These are phyloP conservation scores for Penicillium sp. DNA, from an alignment of 2,329 filamentous ascomycete genomes.

Conservation along the genomic window DNA sequence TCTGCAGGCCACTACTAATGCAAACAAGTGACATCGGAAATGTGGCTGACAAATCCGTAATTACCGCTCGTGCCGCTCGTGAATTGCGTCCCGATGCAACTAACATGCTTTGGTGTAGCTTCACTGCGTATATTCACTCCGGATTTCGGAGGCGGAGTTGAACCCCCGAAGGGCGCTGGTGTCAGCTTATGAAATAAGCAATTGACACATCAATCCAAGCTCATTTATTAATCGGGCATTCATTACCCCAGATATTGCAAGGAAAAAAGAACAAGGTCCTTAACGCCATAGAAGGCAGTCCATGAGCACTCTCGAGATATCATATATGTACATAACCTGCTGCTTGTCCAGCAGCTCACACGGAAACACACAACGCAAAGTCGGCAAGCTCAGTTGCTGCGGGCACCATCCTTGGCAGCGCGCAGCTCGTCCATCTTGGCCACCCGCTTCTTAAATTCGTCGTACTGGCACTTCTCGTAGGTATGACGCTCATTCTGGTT, in stretches of 20 bases:
- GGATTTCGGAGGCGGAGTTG: not conserved
- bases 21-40: not conserved
- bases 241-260: slow-evolving; percentile 4
- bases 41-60: slow-evolving; percentile 2
- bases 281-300: slow-evolving; percentile 36
- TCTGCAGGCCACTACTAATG: slow-evolving; percentile 1
- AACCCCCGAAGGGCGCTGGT: not conserved
- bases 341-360: slow-evolving; percentile 28
- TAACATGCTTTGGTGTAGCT: not conserved
- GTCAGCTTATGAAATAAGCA: not conserved
- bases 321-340: slow-evolving; percentile 43
- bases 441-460: slow-evolving; percentile 97
- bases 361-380: slow-evolving; percentile 17
- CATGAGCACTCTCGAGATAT: slow-evolving; percentile 38
- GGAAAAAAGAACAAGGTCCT: slow-evolving; percentile 17
- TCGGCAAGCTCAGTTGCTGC: slow-evolving; percentile 68
- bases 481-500: slow-evolving; percentile 86
- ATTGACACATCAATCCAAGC: not conserved
- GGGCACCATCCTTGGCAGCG: slow-evolving; percentile 76
- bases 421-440: slow-evolving; percentile 98
- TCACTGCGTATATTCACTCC: not conserved
- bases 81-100: not conserved
- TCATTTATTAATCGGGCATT: not conserved
- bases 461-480: slow-evolving; percentile 99
- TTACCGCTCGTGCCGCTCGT: slow-evolving; percentile 2